Conservation (phyloP, 805 yeast species). For the Wickerhamiella domercqiae region DNA sequence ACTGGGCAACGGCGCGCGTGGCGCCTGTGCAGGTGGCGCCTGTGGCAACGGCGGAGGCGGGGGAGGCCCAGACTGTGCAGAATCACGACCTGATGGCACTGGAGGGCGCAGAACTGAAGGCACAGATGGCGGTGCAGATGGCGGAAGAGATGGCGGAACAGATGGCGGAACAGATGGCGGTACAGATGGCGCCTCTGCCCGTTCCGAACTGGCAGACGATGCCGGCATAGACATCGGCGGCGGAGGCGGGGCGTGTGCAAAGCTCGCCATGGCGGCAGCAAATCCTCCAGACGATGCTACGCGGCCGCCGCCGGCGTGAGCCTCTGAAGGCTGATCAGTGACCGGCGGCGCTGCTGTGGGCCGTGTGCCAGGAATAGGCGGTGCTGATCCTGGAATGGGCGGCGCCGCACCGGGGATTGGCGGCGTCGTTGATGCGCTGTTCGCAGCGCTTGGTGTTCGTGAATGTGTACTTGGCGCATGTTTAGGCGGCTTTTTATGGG, state of each 20-base stretch:
- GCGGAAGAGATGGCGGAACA: conserved; percentile 12
- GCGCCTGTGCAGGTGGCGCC: conserved; percentile 9
- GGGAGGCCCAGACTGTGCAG: neutral
- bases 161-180: conserved; percentile 6
- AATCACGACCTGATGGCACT: neutral
- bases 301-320: too few species aligned
- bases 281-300: neutral
- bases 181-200: neutral
- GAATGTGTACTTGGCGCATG: conserved; percentile 5
- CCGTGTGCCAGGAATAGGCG: conserved; percentile 8
- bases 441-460: conserved; percentile 6
- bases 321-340: too few species aligned
- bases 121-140: conserved; percentile 11
- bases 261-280: neutral
- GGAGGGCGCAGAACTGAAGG: neutral
- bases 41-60: conserved; percentile 9
- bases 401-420: conserved; percentile 2
- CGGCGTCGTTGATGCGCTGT: conserved; percentile 7
- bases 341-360: neutral
- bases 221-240: neutral
- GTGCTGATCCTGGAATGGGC: conserved; percentile 4
- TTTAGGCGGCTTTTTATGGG: conserved; percentile 10
- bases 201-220: conserved; percentile 1
- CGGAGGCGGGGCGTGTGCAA: neutral
- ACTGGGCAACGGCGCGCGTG: neutral